Percentiles rank a stretch among this genome's conserved stretches.
These are phyloP conservation scores for Umbelopsis sp. DNA, from an alignment of 192 early-diverging fungal genomes.

Conservation along the genomic window DNA sequence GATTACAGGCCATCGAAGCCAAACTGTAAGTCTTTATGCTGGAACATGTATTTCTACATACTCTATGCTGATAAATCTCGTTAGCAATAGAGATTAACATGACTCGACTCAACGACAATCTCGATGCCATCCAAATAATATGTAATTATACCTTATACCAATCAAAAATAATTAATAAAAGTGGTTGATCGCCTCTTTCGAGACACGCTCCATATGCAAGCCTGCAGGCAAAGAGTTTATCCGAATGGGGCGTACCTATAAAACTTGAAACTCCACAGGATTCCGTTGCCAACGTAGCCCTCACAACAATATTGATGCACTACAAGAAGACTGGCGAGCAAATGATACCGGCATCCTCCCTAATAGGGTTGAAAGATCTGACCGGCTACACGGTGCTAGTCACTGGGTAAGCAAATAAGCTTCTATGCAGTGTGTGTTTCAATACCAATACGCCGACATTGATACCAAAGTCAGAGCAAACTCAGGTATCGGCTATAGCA, in stretches of 20 bases:
- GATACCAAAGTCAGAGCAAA: neutral
- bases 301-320: neutral
- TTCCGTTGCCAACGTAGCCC: no score
- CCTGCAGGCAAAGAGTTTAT: no score
- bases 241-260: no score
- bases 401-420: neutral
- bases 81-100: neutral
- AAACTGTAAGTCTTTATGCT: constrained; percentile 33
- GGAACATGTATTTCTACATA: constrained; percentile 31
- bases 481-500: neutral
- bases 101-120: neutral
- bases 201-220: no score
- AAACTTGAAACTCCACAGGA: no score
- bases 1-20: constrained; percentile 22
- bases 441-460: no score
- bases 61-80: neutral
- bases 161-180: no score
- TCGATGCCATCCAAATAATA: neutral
- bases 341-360: constrained; percentile 28
- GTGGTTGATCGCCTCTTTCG: no score
- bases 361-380: constrained; percentile 30
- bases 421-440: no score
- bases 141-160: neutral
- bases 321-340: constrained; percentile 1
- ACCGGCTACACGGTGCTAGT: neutral